phyloP scores from a whole-genome alignment of 768 basidiomycete genomes.

The Clavulina sp. region DNA sequence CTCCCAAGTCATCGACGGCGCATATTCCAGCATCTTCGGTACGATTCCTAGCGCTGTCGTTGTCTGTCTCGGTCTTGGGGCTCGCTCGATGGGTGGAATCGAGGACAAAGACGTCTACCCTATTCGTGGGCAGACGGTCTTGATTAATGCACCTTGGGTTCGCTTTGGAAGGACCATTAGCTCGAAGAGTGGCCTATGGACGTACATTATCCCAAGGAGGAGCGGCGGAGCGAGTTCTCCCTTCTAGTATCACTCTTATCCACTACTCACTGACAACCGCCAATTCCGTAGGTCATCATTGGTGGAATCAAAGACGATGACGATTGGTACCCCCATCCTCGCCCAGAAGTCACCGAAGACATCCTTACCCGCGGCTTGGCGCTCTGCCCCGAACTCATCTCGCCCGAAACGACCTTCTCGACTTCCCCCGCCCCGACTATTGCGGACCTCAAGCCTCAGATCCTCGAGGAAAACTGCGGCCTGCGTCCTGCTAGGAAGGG shows the following conservation, averaged over 20 bases:
- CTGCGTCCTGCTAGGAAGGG: conserved; percentile 49
- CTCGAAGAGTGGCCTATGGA: conserved; percentile 24
- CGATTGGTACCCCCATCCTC: conserved; percentile 48
- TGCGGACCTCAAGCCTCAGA: conserved; percentile 23
- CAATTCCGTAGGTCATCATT: conserved; percentile 25
- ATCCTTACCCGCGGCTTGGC: conserved; percentile 37
- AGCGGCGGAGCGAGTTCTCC: conserved; percentile 31
- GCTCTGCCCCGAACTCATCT: conserved; percentile 14
- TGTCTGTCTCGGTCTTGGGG: conserved; percentile 52
- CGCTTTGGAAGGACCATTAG: conserved; percentile 33
- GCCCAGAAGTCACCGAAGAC: conserved; percentile 40
- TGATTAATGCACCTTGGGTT: conserved; percentile 34
- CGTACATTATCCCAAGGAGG: conserved; percentile 48
- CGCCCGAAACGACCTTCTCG: conserved; percentile 2
- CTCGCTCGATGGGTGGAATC: conserved; percentile 33
- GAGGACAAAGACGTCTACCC: conserved; percentile 24
- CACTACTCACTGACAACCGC: neutral
- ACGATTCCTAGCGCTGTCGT: conserved; percentile 33
- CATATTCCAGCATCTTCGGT: conserved; percentile 17
- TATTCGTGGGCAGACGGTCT: conserved; percentile 18
- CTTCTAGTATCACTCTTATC: neutral
- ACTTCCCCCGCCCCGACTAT: conserved; percentile 15
- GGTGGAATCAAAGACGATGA: conserved; percentile 41
- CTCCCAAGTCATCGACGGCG: conserved; percentile 45
- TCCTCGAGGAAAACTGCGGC: conserved; percentile 34